These are phyloP conservation scores for Echria macrotheca DNA, from an alignment of 495 filamentous ascomycete species.

Conservation along the genomic window DNA sequence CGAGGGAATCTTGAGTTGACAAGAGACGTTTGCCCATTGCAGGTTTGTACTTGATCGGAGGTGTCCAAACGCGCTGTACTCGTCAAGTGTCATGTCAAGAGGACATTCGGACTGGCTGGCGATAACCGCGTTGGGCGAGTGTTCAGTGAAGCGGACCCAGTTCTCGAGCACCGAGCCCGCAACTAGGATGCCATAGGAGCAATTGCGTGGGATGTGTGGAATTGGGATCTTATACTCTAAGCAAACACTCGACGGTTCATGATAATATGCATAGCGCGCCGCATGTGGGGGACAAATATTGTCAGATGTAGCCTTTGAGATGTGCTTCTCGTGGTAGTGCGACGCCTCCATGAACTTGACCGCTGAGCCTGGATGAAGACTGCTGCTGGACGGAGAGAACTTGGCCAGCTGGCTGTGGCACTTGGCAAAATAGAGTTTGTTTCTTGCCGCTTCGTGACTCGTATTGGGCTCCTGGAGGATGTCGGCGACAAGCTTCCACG, in stretches of 20 bases:
- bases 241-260: not conserved
- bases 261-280: slow-evolving; percentile 33
- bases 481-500: slow-evolving; percentile 36
- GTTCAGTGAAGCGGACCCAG: slow-evolving; percentile 12
- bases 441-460: not conserved
- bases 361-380: slow-evolving; percentile 11
- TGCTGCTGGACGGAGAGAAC: not conserved
- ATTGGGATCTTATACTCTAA: not conserved
- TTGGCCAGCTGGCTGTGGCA: not conserved
- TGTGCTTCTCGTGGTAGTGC: slow-evolving; percentile 15
- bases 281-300: slow-evolving; percentile 45
- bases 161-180: not conserved
- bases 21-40: slow-evolving; percentile 52
- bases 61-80: slow-evolving; percentile 45
- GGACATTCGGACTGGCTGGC: slow-evolving; percentile 41
- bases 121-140: slow-evolving; percentile 42
- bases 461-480: slow-evolving; percentile 26
- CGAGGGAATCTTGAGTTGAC: slow-evolving; percentile 42
- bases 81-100: slow-evolving; percentile 38
- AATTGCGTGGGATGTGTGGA: not conserved
- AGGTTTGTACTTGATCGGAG: slow-evolving; percentile 44
- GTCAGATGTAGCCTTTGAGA: slow-evolving; percentile 18
- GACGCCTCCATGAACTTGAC: slow-evolving; percentile 13
- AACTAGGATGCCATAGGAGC: slow-evolving; percentile 11
- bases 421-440: not conserved